phyloP scores from a whole-genome alignment of 2,329 filamentous ascomycete genomes.

The Furcasterigmium furcatum region DNA sequence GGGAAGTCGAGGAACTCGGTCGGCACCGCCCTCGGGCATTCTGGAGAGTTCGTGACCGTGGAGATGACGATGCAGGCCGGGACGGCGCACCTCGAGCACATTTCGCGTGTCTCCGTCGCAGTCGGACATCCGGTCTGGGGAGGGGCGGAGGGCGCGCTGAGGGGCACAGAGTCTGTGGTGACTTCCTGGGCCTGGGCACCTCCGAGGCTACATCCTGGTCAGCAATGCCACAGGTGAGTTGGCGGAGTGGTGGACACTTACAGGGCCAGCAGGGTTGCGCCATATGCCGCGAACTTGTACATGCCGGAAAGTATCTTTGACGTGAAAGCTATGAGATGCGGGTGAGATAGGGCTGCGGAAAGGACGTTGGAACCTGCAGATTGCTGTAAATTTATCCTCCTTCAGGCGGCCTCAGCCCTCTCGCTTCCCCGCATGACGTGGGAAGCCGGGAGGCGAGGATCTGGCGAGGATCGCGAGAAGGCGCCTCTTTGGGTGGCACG shows the following conservation, averaged over 20 bases:
- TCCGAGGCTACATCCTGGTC: background rate
- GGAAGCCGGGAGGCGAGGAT: too few species aligned
- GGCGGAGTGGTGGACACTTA: background rate
- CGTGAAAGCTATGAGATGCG: too few species aligned
- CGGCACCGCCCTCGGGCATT: slow-evolving; percentile 23
- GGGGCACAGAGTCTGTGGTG: background rate
- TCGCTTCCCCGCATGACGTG: too few species aligned
- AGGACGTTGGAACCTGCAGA: too few species aligned
- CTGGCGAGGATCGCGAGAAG: too few species aligned
- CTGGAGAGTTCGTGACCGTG: slow-evolving; percentile 26
- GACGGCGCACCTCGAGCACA: slow-evolving; percentile 28
- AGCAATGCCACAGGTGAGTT: too few species aligned
- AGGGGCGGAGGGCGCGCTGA: background rate
- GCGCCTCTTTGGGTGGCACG: too few species aligned
- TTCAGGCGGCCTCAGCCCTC: too few species aligned
- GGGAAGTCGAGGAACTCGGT: slow-evolving; percentile 23
- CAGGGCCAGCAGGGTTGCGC: background rate
- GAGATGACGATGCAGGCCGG: slow-evolving; percentile 23
- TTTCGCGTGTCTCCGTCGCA: slow-evolving; percentile 22
- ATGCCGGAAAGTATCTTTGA: too few species aligned
- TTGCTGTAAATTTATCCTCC: too few species aligned
- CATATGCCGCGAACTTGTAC: too few species aligned
- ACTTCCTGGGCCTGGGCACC: background rate
- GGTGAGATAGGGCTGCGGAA: too few species aligned
- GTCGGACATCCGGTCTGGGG: slow-evolving; percentile 23